Percentiles rank a stretch among this genome's conserved stretches.
Conservation (phyloP, 2,329 filamentous ascomycete species). For the Neodidymelliopsis sp. region DNA sequence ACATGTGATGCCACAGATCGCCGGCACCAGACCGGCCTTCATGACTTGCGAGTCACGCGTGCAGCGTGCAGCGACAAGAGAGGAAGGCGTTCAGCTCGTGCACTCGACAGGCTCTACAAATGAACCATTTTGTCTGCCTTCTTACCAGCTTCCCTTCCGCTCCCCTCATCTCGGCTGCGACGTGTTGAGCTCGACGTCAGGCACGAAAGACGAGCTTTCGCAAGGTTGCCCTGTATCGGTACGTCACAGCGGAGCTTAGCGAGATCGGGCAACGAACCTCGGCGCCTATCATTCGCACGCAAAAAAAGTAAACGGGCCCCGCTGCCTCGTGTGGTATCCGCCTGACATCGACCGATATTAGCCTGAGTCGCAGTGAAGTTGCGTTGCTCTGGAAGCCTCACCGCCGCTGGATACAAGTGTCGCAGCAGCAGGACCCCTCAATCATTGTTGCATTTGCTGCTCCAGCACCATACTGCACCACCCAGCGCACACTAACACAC, state of each 20-base stretch:
- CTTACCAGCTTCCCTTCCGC: slow-evolving; percentile 1
- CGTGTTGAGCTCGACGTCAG: slow-evolving; percentile 1
- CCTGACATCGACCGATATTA: slow-evolving; percentile 1
- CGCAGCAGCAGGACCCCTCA: too few species aligned
- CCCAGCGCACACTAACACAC: background rate
- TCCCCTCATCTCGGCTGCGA: too few species aligned
- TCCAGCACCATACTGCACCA: slow-evolving; percentile 8
- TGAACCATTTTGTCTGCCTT: background rate
- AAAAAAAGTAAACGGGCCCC: slow-evolving; percentile 18
- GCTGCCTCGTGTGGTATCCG: slow-evolving; percentile 6
- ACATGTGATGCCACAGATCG: slow-evolving; percentile 12
- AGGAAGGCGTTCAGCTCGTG: slow-evolving; percentile 2
- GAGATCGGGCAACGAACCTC: slow-evolving; percentile 17
- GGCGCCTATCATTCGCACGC: slow-evolving; percentile 14
- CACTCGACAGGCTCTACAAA: too few species aligned
- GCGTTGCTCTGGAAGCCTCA: slow-evolving; percentile 10
- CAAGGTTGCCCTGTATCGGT: background rate
- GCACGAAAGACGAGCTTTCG: slow-evolving; percentile 2
- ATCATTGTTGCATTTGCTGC: background rate
- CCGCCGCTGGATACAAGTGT: background rate
- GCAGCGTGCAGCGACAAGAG: slow-evolving; percentile 7
- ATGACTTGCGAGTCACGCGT: slow-evolving; percentile 13
- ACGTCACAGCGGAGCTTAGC: slow-evolving; percentile 12
- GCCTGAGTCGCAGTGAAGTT: slow-evolving; percentile 3
- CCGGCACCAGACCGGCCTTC: slow-evolving; percentile 7